Evolutionary conservation across 2,329 filamentous ascomycete species (phyloP), one percentile per base, ranked within the genome.

Genomic region (Fusarium sp.): DNA sequence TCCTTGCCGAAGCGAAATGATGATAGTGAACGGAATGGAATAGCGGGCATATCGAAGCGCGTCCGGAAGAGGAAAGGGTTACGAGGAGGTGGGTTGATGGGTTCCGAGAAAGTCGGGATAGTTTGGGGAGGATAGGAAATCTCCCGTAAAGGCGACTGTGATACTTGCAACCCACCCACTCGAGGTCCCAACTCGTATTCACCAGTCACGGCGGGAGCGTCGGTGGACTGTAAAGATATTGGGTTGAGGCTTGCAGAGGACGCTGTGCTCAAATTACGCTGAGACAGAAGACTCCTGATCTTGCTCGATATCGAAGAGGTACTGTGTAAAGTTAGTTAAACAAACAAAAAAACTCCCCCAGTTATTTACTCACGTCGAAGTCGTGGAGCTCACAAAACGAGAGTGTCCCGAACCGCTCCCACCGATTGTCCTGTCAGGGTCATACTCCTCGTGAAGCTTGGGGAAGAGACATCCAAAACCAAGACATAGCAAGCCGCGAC

Each of bases 401-500:
- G 79, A 80, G 37, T 74, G 73, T 33, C 70, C 52, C 8, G 70
- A 72, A 60, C 67, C 72, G 27, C 52, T 75, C 23, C 69, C 73
- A 27, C 69, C 66, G 25, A 67, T 69, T 6, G 55, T 69, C 21
- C 73, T 74, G 56, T 83, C 80, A 0, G 82, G 82, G 35, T 83
- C 79, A 58, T 84, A 84, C 70, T 83, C 82, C 16, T 82, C 65
- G 12, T 78, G 68, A 10, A 87, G 80, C 9, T 69, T 68, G 1
- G 86, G 84, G 66, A 86, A 87, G 23, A 85, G 21, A 31, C 68
- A 79, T 35, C 83, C 85, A 3, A 88, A 73, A 1, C 86, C 84
- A 31, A 85, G 6, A 12, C 66, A 69, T 10, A 87, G 74, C 10
- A 85, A 73, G 10, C 77, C 72, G 3, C 69, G 58, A 25, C 86